These are phyloP conservation scores for Aethionema arabicum DNA, from an alignment of 345 rosid genomes.

Conservation along the genomic window DNA sequence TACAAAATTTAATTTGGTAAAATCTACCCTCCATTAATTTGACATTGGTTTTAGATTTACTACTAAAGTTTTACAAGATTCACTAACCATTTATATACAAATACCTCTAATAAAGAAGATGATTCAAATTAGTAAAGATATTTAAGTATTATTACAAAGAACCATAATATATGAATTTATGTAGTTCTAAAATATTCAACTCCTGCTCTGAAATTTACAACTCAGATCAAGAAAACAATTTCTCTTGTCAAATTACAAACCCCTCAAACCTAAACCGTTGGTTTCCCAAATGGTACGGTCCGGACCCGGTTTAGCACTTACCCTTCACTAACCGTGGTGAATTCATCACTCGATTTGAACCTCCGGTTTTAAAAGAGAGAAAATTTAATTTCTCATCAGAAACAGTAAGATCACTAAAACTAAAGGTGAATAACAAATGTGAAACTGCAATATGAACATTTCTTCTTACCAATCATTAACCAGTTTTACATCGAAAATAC, in stretches of 20 bases:
- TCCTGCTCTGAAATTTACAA: slow-evolving; percentile 58
- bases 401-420: slow-evolving; percentile 46
- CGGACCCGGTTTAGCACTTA: slow-evolving; percentile 35
- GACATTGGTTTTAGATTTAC: no score
- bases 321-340: slow-evolving; percentile 43
- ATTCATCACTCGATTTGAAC: slow-evolving; percentile 41
- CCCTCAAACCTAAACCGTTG: slow-evolving; percentile 46
- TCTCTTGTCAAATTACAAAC: slow-evolving; percentile 31
- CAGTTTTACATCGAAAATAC: slow-evolving; percentile 51
- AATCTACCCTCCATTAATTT: no score
- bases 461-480: slow-evolving; percentile 65
- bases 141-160: no score
- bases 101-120: no score
- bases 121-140: no score
- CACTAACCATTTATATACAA: no score
- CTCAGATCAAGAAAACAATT: slow-evolving; percentile 22
- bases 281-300: slow-evolving; percentile 51
- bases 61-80: no score
- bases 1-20: no score
- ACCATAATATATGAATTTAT: no score
- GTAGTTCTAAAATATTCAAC: slow-evolving; percentile 30
- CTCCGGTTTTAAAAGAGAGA: slow-evolving; percentile 49
- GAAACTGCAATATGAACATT: slow-evolving; percentile 39
- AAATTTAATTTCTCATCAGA: slow-evolving; percentile 57
- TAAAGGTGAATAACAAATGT: slow-evolving; percentile 48